Evolutionary conservation across 768 basidiomycete species (phyloP), one percentile per base, ranked within the genome.

Genomic region (Mycena alexandri): DNA sequence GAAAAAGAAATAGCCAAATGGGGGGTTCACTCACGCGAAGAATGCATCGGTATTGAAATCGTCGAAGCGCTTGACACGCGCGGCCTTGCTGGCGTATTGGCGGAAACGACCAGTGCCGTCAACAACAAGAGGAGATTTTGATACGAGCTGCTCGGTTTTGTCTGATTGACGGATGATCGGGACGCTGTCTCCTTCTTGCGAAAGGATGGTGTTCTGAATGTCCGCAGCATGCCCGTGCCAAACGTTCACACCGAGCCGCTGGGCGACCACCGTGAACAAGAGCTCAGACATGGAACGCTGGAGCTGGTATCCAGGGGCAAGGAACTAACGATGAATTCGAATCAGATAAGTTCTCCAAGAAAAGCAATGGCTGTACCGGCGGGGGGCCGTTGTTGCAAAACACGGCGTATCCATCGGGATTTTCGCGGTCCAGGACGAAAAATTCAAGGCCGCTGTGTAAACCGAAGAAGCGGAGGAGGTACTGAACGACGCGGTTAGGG

Each of bases 331-430:
- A 41, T 29, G 41, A 43, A n/a, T 38, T 42, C 8, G 9, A 29
- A 29, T 29, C 19, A 25, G 21, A 21, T 9, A 42, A 53, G 22
- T 24, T 12, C 10, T 2, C 24, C 19, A 22, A 9, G 13, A 22
- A 21, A 21, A 48, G n/a, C 3, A 3, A 33, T 25, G 6, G 17
- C 6, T 46, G 24, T 24, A 68, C 67, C 38, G 67, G 57, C 17
- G 68, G 68, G 44, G 69, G 61, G 25, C 69, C 65, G 22, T 70
- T 70, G 36, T 61, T 59, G 61, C 69, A 70, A 17, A 62, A 71
- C 5, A 51, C 60, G 14, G 61, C 60, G 46, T 67, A 71, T 3
- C 13, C 29, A 11, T 63, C 69, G 4, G 54, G 46, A 11, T 58
- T 57, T 17, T 65, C 59, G 17, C 68, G 60, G 34, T 70, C 69